These are phyloP conservation scores for Rhizopogon vinicolor DNA, from an alignment of 768 basidiomycete species.

Conservation along the genomic window DNA sequence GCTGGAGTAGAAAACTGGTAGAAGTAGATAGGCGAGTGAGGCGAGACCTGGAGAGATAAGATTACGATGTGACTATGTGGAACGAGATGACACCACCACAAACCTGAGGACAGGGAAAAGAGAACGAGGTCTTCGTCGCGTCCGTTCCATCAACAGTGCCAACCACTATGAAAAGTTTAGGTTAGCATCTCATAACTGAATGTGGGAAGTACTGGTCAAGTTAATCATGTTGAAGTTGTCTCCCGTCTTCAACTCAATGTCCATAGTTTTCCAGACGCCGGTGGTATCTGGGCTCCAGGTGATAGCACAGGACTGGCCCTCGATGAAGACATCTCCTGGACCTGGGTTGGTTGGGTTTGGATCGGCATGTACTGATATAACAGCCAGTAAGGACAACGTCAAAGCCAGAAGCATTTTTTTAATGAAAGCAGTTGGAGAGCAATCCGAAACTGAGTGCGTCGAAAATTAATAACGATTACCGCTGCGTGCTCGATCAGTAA, in stretches of 20 bases:
- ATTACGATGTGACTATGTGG: not conserved
- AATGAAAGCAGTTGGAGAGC: slow-evolving; percentile 1
- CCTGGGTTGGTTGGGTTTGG: slow-evolving; percentile 56
- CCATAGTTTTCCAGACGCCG: slow-evolving; percentile 65
- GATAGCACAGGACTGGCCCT: slow-evolving; percentile 51
- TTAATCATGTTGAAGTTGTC: slow-evolving; percentile 64
- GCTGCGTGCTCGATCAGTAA: not conserved
- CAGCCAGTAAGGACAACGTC: slow-evolving; percentile 16
- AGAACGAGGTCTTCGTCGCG: slow-evolving; percentile 36
- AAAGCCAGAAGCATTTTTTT: slow-evolving; percentile 15
- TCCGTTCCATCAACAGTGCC: slow-evolving; percentile 62
- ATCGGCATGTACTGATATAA: slow-evolving; percentile 46
- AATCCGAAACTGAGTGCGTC: not conserved
- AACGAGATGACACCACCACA: slow-evolving; percentile 10
- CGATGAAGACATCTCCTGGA: slow-evolving; percentile 53
- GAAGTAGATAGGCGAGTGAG: slow-evolving; percentile 71
- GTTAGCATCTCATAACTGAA: not conserved
- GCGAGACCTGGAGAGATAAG: slow-evolving; percentile 42
- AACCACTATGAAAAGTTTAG: slow-evolving; percentile 44
- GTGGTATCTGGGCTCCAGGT: slow-evolving; percentile 57
- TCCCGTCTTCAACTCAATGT: slow-evolving; percentile 80
- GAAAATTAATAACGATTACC: not conserved
- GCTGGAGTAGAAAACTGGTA: slow-evolving; percentile 62
- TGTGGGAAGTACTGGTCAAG: slow-evolving; percentile 49
- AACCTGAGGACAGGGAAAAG: slow-evolving; percentile 66